Evolutionary conservation across 192 early-diverging fungal species (phyloP).

Genomic region (Podila epicladia): DNA sequence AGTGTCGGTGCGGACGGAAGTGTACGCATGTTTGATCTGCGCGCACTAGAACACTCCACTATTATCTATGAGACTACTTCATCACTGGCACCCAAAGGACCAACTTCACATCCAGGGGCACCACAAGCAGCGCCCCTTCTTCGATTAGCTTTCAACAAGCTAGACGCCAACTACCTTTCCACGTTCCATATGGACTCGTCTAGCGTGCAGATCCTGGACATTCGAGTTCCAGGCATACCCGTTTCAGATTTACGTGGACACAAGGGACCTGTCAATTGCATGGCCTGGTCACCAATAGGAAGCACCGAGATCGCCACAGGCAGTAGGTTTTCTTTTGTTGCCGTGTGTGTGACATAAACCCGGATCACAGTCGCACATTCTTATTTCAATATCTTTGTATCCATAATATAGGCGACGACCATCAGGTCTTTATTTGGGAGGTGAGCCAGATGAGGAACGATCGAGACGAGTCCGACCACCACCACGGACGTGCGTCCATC

Average conservation of each 20-base stretch:
- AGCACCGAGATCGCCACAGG: conserved; percentile 85
- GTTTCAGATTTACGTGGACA: conserved; percentile 87
- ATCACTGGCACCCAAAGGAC: conserved; percentile 34
- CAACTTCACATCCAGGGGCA: conserved; percentile 21
- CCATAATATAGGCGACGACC: conserved; percentile 79
- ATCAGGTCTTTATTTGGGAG: conserved; percentile 94
- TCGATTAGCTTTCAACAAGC: conserved; percentile 88
- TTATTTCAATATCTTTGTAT: conserved; percentile 1
- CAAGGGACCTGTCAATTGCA: conserved; percentile 78
- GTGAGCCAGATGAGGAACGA: conserved; percentile 65
- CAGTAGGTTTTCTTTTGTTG: conserved; percentile 58
- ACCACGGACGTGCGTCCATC: conserved; percentile 5
- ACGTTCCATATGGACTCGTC: conserved; percentile 89
- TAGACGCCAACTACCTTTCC: conserved; percentile 91
- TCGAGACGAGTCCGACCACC: conserved; percentile 37
- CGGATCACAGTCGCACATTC: background rate
- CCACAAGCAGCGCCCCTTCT: conserved; percentile 70
- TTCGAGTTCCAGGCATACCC: conserved; percentile 89
- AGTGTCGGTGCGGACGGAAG: conserved; percentile 98
- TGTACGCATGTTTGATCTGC: conserved; percentile 97
- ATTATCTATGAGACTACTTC: conserved; percentile 93
- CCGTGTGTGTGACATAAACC: background rate
- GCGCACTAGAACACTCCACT: conserved; percentile 95
- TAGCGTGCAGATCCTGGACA: conserved; percentile 89
- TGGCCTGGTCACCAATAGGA: conserved; percentile 90